Conservation (phyloP, 139 green algal genomes). For the Tetradesmus lagerheimii region DNA sequence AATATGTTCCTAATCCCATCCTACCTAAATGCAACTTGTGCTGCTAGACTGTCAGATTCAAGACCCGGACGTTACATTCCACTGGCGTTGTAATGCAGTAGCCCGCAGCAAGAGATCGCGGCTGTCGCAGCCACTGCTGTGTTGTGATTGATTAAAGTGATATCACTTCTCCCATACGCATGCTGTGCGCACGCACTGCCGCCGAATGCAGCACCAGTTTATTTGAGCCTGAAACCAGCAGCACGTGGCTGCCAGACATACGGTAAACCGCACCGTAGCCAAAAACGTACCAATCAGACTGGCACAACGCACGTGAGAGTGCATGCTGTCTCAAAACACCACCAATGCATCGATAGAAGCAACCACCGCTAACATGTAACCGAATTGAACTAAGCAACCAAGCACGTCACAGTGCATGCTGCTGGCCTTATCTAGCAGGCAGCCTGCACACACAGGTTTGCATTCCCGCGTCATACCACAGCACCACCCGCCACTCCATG, state of each 20-base stretch:
- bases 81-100: no score
- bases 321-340: no score
- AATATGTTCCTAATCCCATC: background rate
- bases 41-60: background rate
- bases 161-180: background rate
- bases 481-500: no score
- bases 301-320: no score
- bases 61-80: background rate
- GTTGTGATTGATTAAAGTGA: background rate
- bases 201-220: background rate
- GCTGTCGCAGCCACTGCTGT: background rate
- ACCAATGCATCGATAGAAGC: no score
- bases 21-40: background rate
- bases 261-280: no score
- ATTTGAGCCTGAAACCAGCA: background rate
- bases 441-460: background rate
- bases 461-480: no score
- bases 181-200: background rate
- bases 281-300: no score
- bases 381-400: background rate
- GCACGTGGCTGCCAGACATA: no score
- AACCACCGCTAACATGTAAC: background rate
- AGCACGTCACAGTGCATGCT: background rate
- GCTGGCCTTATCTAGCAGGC: background rate
- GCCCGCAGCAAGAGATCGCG: no score